Percentiles rank a stretch among this genome's conserved stretches.
These are phyloP conservation scores for Mucor circinelloides DNA, from an alignment of 371 early-diverging fungal genomes.

Conservation along the genomic window DNA sequence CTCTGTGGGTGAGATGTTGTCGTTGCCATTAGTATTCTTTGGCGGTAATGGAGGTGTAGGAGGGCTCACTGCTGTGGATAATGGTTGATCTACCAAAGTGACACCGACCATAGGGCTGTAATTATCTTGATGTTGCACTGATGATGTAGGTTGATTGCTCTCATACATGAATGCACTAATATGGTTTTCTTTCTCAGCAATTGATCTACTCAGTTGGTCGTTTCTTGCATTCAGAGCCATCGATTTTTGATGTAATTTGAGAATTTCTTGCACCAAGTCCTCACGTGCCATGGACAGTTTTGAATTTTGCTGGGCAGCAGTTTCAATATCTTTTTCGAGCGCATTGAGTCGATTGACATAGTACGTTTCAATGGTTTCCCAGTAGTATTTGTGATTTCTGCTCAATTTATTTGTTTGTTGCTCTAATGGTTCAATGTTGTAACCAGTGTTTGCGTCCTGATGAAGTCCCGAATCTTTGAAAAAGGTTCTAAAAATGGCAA, in stretches of 20 bases:
- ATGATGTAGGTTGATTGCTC: neutral
- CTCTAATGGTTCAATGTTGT: neutral
- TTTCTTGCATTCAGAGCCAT: constrained; percentile 16
- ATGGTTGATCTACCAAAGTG: constrained; percentile 19
- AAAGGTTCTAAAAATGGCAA: neutral
- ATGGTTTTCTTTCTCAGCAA: constrained; percentile 22
- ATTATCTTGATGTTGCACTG: neutral
- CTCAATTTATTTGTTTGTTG: constrained; percentile 5
- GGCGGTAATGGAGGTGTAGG: constrained; percentile 1
- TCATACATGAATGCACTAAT: constrained; percentile 23
- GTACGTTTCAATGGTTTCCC: constrained; percentile 23
- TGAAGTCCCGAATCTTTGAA: neutral
- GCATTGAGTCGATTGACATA: constrained; percentile 10
- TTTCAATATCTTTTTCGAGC: constrained; percentile 20
- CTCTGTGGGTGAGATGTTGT: neutral
- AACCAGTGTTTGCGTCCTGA: neutral
- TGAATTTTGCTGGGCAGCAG: constrained; percentile 9
- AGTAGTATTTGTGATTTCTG: constrained; percentile 11
- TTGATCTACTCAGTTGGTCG: constrained; percentile 12
- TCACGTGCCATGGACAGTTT: constrained; percentile 17
- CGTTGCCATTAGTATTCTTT: neutral
- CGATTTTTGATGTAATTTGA: constrained; percentile 23
- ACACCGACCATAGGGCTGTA: constrained; percentile 12
- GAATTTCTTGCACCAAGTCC: constrained; percentile 20
- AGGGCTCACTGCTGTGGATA: neutral